These are phyloP conservation scores for Typha latifolia DNA, from an alignment of 176 grass and related monocot species.

Conservation along the genomic window DNA sequence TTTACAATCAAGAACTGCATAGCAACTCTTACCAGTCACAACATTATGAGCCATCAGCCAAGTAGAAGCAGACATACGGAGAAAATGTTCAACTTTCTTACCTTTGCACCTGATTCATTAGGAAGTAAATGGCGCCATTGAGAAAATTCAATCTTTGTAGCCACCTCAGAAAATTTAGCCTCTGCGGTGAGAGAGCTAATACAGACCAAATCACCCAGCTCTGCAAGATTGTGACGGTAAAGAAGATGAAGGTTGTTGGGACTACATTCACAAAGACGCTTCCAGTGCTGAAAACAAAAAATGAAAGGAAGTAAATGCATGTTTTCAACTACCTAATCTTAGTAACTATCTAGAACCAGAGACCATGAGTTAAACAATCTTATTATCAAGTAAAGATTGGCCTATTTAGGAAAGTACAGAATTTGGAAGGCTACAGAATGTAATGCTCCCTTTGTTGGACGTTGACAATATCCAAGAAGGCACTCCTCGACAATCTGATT, in stretches of 20 bases:
- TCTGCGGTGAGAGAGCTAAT: constrained; percentile 13
- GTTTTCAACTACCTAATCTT: not conserved
- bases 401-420: too few relatives aligned
- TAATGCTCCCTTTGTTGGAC: too few relatives aligned
- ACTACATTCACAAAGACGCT: constrained; percentile 86
- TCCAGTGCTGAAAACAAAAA: constrained; percentile 60
- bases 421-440: too few relatives aligned
- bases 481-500: too few relatives aligned
- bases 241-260: constrained; percentile 61
- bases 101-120: constrained; percentile 22
- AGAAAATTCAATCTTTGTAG: constrained; percentile 6
- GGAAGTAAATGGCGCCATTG: constrained; percentile 7
- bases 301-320: constrained; percentile 16
- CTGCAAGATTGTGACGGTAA: constrained; percentile 85
- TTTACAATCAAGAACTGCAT: too few relatives aligned
- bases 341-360: not conserved
- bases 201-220: constrained; percentile 62
- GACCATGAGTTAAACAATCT: not conserved
- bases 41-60: too few relatives aligned
- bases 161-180: constrained; percentile 15
- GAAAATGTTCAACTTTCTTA: constrained; percentile 31
- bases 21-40: too few relatives aligned
- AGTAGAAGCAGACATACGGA: too few relatives aligned
- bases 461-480: too few relatives aligned
- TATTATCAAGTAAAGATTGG: too few relatives aligned